phyloP scores from a whole-genome alignment of 495 filamentous ascomycete species.

The Recurvomyces mirabilis region DNA sequence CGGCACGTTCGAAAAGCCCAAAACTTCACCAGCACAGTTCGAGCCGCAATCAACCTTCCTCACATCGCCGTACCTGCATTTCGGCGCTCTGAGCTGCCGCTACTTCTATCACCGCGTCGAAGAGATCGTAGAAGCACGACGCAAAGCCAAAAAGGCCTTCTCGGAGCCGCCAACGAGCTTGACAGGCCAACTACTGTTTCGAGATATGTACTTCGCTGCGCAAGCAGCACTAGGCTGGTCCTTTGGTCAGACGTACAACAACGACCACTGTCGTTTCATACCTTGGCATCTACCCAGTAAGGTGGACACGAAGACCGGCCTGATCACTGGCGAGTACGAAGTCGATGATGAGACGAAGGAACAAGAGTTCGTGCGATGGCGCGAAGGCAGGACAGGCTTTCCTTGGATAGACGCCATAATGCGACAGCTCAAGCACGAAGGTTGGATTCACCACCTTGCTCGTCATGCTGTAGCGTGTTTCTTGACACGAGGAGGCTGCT shows the following conservation, averaged over 20 bases:
- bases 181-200: slow-evolving; percentile 57
- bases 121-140: slow-evolving; percentile 38
- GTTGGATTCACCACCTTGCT: slow-evolving; percentile 66
- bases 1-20: slow-evolving; percentile 58
- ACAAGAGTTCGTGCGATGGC: slow-evolving; percentile 54
- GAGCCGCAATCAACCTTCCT: slow-evolving; percentile 57
- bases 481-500: slow-evolving; percentile 60
- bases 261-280: slow-evolving; percentile 51
- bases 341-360: slow-evolving; percentile 47
- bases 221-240: slow-evolving; percentile 50
- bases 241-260: slow-evolving; percentile 48
- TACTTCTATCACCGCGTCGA: slow-evolving; percentile 59
- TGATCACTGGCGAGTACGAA: slow-evolving; percentile 41
- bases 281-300: slow-evolving; percentile 59
- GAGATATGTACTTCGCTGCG: slow-evolving; percentile 69
- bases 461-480: slow-evolving; percentile 64
- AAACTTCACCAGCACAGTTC: slow-evolving; percentile 57
- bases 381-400: slow-evolving; percentile 52
- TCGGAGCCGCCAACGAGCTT: slow-evolving; percentile 49
- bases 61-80: slow-evolving; percentile 60
- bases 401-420: slow-evolving; percentile 67
- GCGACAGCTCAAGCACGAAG: slow-evolving; percentile 56
- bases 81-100: slow-evolving; percentile 50
- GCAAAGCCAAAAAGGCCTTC: slow-evolving; percentile 26
- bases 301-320: slow-evolving; percentile 27